Percentiles rank a stretch among this genome's conserved stretches.
These are phyloP conservation scores for Naganishia friedmannii DNA, from an alignment of 768 basidiomycete genomes.

Conservation along the genomic window DNA sequence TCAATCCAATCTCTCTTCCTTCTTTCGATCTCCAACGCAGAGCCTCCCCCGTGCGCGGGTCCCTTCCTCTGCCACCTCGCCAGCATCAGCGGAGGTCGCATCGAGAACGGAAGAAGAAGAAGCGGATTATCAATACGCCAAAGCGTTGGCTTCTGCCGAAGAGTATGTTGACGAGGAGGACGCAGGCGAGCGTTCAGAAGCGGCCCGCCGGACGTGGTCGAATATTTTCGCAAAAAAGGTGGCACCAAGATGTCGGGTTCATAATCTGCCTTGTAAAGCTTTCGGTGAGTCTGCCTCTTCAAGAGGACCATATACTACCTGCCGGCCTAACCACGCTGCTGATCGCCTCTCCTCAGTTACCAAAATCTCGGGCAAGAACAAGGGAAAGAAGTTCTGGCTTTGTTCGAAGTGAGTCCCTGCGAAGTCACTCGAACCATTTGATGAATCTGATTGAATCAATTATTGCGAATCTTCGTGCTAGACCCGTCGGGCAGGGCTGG, in stretches of 20 bases:
- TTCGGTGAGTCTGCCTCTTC: constrained; percentile 38
- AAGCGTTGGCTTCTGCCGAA: constrained; percentile 27
- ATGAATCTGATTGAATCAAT: neutral
- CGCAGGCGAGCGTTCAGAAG: constrained; percentile 34
- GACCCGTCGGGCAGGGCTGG: constrained; percentile 51
- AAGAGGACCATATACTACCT: neutral
- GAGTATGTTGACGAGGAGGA: constrained; percentile 41
- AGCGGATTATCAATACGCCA: constrained; percentile 26
- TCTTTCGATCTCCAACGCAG: constrained; percentile 38
- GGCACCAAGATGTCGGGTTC: constrained; percentile 48
- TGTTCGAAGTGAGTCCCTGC: constrained; percentile 46
- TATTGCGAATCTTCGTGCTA: constrained; percentile 6
- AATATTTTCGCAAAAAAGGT: constrained; percentile 50
- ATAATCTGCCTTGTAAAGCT: constrained; percentile 49
- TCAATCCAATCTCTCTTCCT: constrained; percentile 42
- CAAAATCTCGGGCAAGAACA: constrained; percentile 51
- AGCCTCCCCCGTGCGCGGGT: neutral
- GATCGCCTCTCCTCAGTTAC: constrained; percentile 35
- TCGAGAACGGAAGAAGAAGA: constrained; percentile 20
- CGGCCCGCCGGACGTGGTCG: constrained; percentile 44
- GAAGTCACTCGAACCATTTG: neutral
- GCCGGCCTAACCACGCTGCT: neutral
- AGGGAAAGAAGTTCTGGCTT: constrained; percentile 51
- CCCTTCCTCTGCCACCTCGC: constrained; percentile 19
- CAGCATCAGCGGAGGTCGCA: neutral